phyloP scores from a whole-genome alignment of 106 monocot genomes.

The Dendrobium nobile region DNA sequence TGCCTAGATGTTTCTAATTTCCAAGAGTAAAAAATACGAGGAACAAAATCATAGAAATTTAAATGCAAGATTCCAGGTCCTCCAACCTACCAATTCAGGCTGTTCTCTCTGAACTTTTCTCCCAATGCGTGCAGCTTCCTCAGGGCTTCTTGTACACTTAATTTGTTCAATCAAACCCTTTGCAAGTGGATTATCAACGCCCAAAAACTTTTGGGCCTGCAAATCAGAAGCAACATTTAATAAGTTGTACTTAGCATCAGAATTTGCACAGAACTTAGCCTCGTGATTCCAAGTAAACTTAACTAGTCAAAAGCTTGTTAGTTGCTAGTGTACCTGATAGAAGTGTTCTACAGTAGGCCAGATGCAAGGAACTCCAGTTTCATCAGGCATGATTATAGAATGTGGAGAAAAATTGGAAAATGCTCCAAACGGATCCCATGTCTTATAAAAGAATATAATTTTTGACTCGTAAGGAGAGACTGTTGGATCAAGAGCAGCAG shows the following conservation, averaged over 20 bases:
- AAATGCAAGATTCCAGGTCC: neutral
- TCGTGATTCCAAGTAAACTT: neutral
- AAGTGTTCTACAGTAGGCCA: slow-evolving; percentile 93
- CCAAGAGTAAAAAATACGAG: neutral
- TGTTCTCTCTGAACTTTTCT: slow-evolving; percentile 70
- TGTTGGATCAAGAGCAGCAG: slow-evolving; percentile 62
- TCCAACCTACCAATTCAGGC: slow-evolving; percentile 56
- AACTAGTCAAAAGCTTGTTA: neutral
- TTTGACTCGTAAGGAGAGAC: slow-evolving; percentile 72
- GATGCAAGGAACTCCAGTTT: slow-evolving; percentile 43
- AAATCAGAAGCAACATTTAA: slow-evolving; percentile 3
- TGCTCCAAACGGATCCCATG: slow-evolving; percentile 89
- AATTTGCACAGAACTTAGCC: neutral
- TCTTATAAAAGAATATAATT: slow-evolving; percentile 96
- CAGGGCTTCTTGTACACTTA: slow-evolving; percentile 76
- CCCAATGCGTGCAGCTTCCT: slow-evolving; percentile 87
- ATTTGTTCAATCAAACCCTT: slow-evolving; percentile 53
- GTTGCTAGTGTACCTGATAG: slow-evolving; percentile 60
- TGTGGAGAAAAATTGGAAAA: slow-evolving; percentile 98
- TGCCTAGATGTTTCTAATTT: neutral
- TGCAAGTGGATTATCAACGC: slow-evolving; percentile 47
- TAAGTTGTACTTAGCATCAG: neutral
- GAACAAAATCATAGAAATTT: neutral
- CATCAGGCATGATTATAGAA: slow-evolving; percentile 56
- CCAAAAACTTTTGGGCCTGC: slow-evolving; percentile 83